phyloP scores from a whole-genome alignment of 495 filamentous ascomycete species.

The Penicillium angulare region DNA sequence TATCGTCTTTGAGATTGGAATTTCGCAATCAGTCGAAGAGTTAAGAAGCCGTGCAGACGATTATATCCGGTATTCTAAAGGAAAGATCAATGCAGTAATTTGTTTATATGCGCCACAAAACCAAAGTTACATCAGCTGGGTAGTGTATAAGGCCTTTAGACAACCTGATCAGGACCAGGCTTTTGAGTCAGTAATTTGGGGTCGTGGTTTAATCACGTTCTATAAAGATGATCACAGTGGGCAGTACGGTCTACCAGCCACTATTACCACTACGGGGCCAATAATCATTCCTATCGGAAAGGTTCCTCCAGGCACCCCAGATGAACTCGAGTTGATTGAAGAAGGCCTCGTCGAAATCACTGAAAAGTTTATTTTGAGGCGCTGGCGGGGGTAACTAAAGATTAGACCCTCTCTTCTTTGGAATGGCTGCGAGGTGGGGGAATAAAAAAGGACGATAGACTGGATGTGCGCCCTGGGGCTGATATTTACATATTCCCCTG shows the following conservation, averaged over 20 bases:
- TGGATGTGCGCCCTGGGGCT: background rate
- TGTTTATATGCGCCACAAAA: slow-evolving; percentile 6
- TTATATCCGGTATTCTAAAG: slow-evolving; percentile 1
- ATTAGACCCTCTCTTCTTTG: background rate
- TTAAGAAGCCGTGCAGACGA: slow-evolving; percentile 3
- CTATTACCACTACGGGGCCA: slow-evolving; percentile 5
- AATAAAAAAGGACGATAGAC: background rate
- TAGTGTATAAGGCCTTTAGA: slow-evolving; percentile 5
- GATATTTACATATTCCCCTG: no score
- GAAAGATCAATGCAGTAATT: slow-evolving; percentile 4
- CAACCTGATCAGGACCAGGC: background rate
- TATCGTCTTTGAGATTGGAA: slow-evolving; percentile 5
- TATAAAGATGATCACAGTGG: slow-evolving; percentile 1
- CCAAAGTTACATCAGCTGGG: slow-evolving; percentile 6
- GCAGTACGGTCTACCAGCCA: slow-evolving; percentile 1
- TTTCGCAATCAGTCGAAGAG: slow-evolving; percentile 3
- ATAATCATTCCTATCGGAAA: slow-evolving; percentile 6
- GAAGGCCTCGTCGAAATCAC: slow-evolving; percentile 1
- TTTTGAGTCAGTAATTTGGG: background rate
- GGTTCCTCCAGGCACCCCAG: background rate
- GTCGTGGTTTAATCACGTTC: background rate
- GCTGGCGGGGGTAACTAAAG: background rate
- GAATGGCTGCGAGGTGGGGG: background rate
- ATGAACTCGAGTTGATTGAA: slow-evolving; percentile 3
- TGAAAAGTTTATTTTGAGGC: background rate